A percentile compares a stretch with the other conserved stretches of the same genome.
phyloP scores from a whole-genome alignment of 2,329 filamentous ascomycete species.

The Pseudogymnoascus sp. region DNA sequence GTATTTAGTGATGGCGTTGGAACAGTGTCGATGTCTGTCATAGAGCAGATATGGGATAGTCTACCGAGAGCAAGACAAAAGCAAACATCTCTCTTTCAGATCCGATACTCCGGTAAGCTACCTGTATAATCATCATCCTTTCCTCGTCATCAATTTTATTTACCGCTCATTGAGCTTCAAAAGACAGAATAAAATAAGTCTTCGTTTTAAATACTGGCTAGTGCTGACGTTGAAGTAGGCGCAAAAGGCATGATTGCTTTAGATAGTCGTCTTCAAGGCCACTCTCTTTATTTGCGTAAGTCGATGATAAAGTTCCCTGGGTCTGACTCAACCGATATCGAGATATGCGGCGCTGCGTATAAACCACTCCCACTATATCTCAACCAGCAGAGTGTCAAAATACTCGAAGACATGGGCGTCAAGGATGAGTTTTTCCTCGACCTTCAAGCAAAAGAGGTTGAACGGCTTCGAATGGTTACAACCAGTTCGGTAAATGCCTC shows the following conservation, averaged over 20 bases:
- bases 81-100: slow-evolving; percentile 63
- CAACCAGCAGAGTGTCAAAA: slow-evolving; percentile 78
- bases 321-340: slow-evolving; percentile 47
- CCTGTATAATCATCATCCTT: not conserved
- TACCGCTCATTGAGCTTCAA: too few relatives aligned
- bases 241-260: slow-evolving; percentile 74
- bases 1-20: slow-evolving; percentile 77
- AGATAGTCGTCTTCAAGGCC: slow-evolving; percentile 52
- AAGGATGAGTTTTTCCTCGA: slow-evolving; percentile 50
- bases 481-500: slow-evolving; percentile 54
- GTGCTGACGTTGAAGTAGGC: slow-evolving; percentile 31
- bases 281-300: slow-evolving; percentile 52
- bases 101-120: slow-evolving; percentile 55
- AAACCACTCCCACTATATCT: slow-evolving; percentile 62
- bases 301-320: slow-evolving; percentile 78
- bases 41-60: slow-evolving; percentile 51
- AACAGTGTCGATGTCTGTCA: slow-evolving; percentile 56
- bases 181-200: not conserved
- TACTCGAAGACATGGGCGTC: slow-evolving; percentile 71
- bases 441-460: slow-evolving; percentile 57
- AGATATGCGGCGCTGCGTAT: slow-evolving; percentile 64
- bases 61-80: slow-evolving; percentile 40
- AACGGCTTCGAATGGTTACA: slow-evolving; percentile 52
- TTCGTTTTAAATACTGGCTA: not conserved
- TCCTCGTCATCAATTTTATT: too few relatives aligned